These are phyloP conservation scores for Zoysia matrella DNA, from an alignment of 202 grass and related monocot genomes.

Conservation along the genomic window DNA sequence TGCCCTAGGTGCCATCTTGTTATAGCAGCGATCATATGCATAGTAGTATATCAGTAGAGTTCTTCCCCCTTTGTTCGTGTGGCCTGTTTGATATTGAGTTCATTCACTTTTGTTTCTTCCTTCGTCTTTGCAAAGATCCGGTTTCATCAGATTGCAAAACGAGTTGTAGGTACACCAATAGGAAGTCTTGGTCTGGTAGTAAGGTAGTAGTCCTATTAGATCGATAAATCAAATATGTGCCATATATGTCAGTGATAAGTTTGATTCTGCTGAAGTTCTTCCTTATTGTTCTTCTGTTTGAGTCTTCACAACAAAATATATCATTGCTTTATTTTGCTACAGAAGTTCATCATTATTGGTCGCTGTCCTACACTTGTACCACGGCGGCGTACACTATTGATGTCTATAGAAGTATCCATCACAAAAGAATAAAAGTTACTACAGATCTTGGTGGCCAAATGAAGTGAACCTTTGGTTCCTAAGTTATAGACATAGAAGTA, in stretches of 20 bases:
- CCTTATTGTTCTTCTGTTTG: background rate
- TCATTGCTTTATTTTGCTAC: background rate
- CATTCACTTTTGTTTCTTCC: background rate
- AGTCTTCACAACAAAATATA: slow-evolving; percentile 15
- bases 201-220: too few relatives aligned
- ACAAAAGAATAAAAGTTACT: background rate
- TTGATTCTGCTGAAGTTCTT: background rate
- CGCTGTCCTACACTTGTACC: background rate
- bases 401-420: background rate
- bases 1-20: slow-evolving; percentile 30
- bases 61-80: slow-evolving; percentile 9
- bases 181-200: background rate
- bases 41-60: background rate
- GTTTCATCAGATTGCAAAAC: slow-evolving; percentile 7
- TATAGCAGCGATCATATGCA: slow-evolving; percentile 25
- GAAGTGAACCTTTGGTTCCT: too few relatives aligned
- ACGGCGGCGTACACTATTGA: background rate
- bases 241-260: background rate
- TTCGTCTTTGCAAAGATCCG: background rate
- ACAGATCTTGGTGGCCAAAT: too few relatives aligned
- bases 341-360: slow-evolving; percentile 6
- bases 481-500: too few relatives aligned
- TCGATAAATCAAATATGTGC: background rate
- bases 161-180: slow-evolving; percentile 35
- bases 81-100: slow-evolving; percentile 19